Base-by-base conservation (phyloP, 768 basidiomycete species). In the Termitomyces sp. region DNA sequence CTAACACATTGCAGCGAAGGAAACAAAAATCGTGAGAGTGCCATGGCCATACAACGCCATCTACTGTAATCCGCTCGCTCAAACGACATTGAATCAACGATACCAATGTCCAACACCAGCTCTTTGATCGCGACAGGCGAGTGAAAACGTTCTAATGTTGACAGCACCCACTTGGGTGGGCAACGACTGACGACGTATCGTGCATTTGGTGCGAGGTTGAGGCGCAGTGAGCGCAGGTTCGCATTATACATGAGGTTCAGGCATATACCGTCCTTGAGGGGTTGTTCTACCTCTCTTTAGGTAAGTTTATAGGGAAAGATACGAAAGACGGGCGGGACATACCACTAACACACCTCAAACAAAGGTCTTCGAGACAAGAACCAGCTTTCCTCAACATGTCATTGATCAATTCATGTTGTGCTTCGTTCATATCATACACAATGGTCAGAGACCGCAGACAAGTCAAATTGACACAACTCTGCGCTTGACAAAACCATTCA, bases 101-200 rank as follows among this genome's bases (percentile, higher is more conserved):
- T 56, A 30, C 54, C 54, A 30, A 60, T 55, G 24, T 60, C 31
- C 11, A 60, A 22, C 18, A 56, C 41, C 9, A 56, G 48, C 9
- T 45, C 42, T 31, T 56, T 39, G 39, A 60, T 52, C 6, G 48
- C 11, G 20, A 56, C 22, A 52, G 59, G 54, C 9, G 46, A 39
- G 5, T 42, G 42, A 37, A 60, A 22, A 24, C 47, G 48, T 36
- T 55, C 24, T 20, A 60, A 30, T 16, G 59, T 60, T 24, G 59
- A 55, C 22, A 60, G 31, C 16, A 60, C 54, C 47, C 59, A 60
- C 13, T 50, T 55, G 2, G 59, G 59, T 12, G 59, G 59, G 31
- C 59, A 60, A 22, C 46, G 46, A n/a, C 36, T 55, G 39, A 46
- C 30, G 31, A 31, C 31, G 33, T 60, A 55, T 15, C 54, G 59